Base-by-base conservation (phyloP, 441 rosid species). In the Populus trichocarpa region DNA sequence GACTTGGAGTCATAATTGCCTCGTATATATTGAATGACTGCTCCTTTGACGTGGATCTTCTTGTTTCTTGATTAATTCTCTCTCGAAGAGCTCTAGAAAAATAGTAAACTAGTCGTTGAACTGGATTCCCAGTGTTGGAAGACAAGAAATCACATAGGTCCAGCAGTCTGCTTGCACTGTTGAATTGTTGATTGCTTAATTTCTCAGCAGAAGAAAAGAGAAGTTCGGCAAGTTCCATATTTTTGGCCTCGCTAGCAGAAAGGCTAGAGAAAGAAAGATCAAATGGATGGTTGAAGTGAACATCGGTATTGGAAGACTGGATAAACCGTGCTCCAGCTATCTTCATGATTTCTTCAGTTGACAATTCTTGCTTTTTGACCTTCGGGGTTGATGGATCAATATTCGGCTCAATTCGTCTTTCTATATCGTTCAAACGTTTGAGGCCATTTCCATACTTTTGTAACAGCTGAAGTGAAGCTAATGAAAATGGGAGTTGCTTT, bases 201-300 rank as follows among this genome's bases (percentile, higher is more conserved):
- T 88, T 89, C 78, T 88, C 86, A 2, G 90, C 89, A 50, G 89
- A 77, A 13, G 85, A 81, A 23, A 89, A 75, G 42, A 89, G 88
- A 42, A 88, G 72, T 26, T 73, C 75, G 2, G 78, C 87, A 7
- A 91, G 87, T 70, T 87, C 83, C 59, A 85, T 84, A 25, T 87
- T 83, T 71, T 69, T 81, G 5, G 10, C 80, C 69, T 83, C 87
- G 74, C 81, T 81, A 6, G 70, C 81, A 6, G 87, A 87, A 20
- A 84, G 80, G 26, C 74, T 77, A 38, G 83, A 71, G 69, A 84
- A 81, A 70, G 80, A 80, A 69, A 61, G 70, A 67, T 74, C 70
- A 36, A 71, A 82, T 18, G 83, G 86, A 42, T 79, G 83, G 40
- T 75, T 46, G 80, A 66, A 69, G 68, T 42, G 23, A 22, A 33